Conservation (phyloP, 2,329 filamentous ascomycete genomes). For the Stylonectria norvegica region DNA sequence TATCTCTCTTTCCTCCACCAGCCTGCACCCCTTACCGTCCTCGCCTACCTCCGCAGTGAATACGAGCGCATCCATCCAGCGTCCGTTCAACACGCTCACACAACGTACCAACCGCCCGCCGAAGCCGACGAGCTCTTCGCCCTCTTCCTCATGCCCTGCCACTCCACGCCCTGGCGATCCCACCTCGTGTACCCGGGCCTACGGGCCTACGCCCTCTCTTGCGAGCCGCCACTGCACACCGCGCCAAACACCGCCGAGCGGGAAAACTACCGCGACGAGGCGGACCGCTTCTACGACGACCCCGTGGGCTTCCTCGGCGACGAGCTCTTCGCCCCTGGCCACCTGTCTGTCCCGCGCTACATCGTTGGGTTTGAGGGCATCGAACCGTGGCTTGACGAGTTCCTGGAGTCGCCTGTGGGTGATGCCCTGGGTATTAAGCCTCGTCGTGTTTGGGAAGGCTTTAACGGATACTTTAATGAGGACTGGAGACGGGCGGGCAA, state of each 20-base stretch:
- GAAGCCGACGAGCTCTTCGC: constrained; percentile 52
- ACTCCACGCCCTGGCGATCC: constrained; percentile 92
- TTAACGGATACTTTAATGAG: constrained; percentile 62
- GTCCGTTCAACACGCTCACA: constrained; percentile 20
- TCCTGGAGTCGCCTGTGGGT: constrained; percentile 41
- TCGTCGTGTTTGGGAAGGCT: constrained; percentile 51
- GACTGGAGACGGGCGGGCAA: constrained; percentile 55
- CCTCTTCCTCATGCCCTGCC: constrained; percentile 91
- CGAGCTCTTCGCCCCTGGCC: constrained; percentile 44
- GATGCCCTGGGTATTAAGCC: constrained; percentile 40
- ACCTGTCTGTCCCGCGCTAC: constrained; percentile 46
- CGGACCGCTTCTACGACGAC: constrained; percentile 82
- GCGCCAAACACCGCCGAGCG: constrained; percentile 58
- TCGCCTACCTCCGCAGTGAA: constrained; percentile 70
- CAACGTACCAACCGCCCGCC: constrained; percentile 25
- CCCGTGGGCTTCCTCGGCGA: constrained; percentile 50
- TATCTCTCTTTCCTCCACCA: constrained; percentile 79
- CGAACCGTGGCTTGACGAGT: constrained; percentile 44
- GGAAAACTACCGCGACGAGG: constrained; percentile 75
- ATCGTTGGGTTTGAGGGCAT: constrained; percentile 61
- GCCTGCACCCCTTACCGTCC: constrained; percentile 70
- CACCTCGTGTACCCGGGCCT: constrained; percentile 75
- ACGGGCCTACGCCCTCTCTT: constrained; percentile 79
- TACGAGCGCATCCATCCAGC: constrained; percentile 58
- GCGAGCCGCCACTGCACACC: constrained; percentile 78